Percentiles rank a stretch among this genome's conserved stretches.
Conservation (phyloP, 2,329 filamentous ascomycete genomes). For the Venturiaceae sp. region DNA sequence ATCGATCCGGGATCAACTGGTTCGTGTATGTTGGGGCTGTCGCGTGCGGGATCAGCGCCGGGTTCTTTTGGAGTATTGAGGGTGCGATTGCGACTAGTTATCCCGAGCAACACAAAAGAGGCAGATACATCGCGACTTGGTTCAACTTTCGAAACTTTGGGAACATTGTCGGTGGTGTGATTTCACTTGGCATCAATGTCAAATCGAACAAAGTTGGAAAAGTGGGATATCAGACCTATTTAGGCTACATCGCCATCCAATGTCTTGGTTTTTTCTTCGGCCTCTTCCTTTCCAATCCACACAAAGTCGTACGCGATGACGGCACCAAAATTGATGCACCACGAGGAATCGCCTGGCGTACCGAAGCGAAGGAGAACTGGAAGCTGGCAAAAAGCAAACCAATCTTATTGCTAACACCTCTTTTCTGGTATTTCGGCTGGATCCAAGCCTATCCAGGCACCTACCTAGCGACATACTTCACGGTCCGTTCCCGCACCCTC, state of each 20-base stretch:
- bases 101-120: conserved; percentile 59
- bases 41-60: conserved; percentile 61
- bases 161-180: conserved; percentile 31
- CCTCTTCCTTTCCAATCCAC: conserved; percentile 50
- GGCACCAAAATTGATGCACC: conserved; percentile 50
- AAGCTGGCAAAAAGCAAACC: conserved; percentile 49
- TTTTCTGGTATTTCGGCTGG: conserved; percentile 63
- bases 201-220: conserved; percentile 48
- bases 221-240: conserved; percentile 59
- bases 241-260: conserved; percentile 63
- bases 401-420: conserved; percentile 55
- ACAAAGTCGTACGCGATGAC: conserved; percentile 54
- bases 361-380: conserved; percentile 51
- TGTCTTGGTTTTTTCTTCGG: conserved; percentile 53
- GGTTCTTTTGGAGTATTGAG: conserved; percentile 68
- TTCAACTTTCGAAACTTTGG: neutral
- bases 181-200: conserved; percentile 59
- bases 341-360: conserved; percentile 46
- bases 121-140: conserved; percentile 20
- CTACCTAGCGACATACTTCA: conserved; percentile 58
- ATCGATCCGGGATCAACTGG: too few relatives aligned
- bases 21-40: too few relatives aligned
- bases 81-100: conserved; percentile 64
- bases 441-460: conserved; percentile 64
- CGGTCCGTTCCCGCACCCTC: conserved; percentile 57